phyloP scores from a whole-genome alignment of 768 basidiomycete genomes.

The Kwoniella dendrophila region DNA sequence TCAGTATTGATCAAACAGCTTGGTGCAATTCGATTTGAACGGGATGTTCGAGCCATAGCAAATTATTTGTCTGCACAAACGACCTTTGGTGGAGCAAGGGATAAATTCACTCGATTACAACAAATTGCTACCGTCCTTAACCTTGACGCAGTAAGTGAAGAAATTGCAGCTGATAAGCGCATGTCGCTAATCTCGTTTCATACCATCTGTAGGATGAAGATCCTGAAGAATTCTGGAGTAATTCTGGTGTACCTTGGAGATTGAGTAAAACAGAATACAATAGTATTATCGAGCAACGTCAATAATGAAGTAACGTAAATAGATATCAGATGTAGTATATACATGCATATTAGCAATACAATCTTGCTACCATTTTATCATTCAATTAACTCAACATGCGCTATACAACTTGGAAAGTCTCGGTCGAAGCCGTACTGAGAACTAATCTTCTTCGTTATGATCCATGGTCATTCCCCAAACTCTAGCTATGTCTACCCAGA shows the following conservation, averaged over 20 bases:
- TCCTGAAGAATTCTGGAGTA: slow-evolving; percentile 89
- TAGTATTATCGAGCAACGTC: slow-evolving; percentile 40
- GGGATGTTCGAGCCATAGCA: slow-evolving; percentile 81
- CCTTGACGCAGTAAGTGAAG: slow-evolving; percentile 62
- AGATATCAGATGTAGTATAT: neutral
- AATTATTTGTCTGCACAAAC: slow-evolving; percentile 85
- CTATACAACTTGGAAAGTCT: neutral
- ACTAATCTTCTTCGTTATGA: slow-evolving; percentile 4
- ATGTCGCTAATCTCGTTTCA: slow-evolving; percentile 3
- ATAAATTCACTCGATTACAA: slow-evolving; percentile 87
- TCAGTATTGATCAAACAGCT: slow-evolving; percentile 64
- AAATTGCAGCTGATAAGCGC: slow-evolving; percentile 3
- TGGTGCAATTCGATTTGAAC: slow-evolving; percentile 92
- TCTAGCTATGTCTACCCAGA: slow-evolving; percentile 34
- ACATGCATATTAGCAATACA: neutral
- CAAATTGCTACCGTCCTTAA: slow-evolving; percentile 92
- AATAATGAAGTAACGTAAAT: slow-evolving; percentile 16
- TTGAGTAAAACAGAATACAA: slow-evolving; percentile 44
- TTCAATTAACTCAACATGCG: neutral
- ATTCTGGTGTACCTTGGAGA: slow-evolving; percentile 70
- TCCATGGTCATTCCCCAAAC: slow-evolving; percentile 31
- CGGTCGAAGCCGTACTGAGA: neutral
- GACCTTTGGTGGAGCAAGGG: slow-evolving; percentile 82
- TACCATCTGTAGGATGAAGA: slow-evolving; percentile 91
- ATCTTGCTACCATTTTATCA: neutral